Percentiles rank a stretch among this genome's conserved stretches.
phyloP scores from a whole-genome alignment of 192 early-diverging fungal species.

The Rhizoclosmatium sp. region DNA sequence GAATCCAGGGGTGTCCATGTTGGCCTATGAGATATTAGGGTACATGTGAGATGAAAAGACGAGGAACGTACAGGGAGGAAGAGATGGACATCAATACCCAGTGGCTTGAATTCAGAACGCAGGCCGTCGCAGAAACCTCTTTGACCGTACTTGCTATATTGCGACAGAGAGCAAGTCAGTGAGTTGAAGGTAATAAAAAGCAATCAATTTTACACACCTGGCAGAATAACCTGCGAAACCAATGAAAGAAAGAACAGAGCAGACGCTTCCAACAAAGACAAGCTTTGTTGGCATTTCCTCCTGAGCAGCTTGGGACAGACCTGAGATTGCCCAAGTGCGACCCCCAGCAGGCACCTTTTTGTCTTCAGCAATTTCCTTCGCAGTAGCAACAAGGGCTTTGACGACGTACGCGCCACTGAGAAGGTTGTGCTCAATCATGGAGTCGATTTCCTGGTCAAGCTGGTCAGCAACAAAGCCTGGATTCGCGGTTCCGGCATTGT shows the following conservation, averaged over 20 bases:
- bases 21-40: constrained; percentile 31
- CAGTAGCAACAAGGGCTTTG: constrained; percentile 43
- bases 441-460: constrained; percentile 30
- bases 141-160: constrained; percentile 52
- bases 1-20: constrained; percentile 59
- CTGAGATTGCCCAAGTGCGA: constrained; percentile 38
- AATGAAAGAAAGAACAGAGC: constrained; percentile 44
- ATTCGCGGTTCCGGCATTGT: constrained; percentile 37
- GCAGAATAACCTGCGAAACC: constrained; percentile 54
- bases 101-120: constrained; percentile 48
- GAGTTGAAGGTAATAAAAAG: not conserved
- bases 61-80: constrained; percentile 38
- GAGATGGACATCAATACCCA: constrained; percentile 49
- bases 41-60: no score
- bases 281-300: constrained; percentile 42
- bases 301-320: constrained; percentile 29
- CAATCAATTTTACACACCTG: constrained; percentile 23
- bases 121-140: constrained; percentile 50
- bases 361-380: constrained; percentile 15
- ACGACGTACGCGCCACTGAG: constrained; percentile 48
- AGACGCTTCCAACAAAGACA: constrained; percentile 51
- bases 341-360: constrained; percentile 10
- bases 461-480: constrained; percentile 47
- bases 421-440: constrained; percentile 54
- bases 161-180: not conserved